A percentile compares a stretch with the other conserved stretches of the same genome.
phyloP scores from a whole-genome alignment of 306 rosid genomes.

The Amphicarpaea edgeworthii region DNA sequence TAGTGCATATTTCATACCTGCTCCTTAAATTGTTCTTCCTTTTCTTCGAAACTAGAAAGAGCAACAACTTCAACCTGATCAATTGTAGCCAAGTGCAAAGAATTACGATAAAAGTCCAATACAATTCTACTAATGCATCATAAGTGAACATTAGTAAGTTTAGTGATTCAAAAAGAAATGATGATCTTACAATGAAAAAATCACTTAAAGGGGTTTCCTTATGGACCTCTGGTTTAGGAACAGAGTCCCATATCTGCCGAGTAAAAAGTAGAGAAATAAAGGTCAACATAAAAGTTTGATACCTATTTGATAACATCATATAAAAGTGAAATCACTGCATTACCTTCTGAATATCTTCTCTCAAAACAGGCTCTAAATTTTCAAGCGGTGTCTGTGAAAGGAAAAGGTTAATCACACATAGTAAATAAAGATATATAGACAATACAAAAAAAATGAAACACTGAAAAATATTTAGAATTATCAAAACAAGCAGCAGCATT shows the following conservation, averaged over 20 bases:
- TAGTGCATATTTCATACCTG: conserved; percentile 60
- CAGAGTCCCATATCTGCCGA: conserved; percentile 88
- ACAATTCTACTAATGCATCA: not conserved
- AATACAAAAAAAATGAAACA: not conserved
- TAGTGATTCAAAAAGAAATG: conserved; percentile 35
- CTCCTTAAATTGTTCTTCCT: conserved; percentile 88
- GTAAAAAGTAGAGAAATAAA: conserved; percentile 36
- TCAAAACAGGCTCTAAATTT: conserved; percentile 86
- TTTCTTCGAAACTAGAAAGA: conserved; percentile 91
- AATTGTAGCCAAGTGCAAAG: conserved; percentile 45
- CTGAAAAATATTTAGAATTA: not conserved
- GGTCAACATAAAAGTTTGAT: not conserved
- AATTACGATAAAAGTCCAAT: conserved; percentile 31
- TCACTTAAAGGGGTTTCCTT: conserved; percentile 82
- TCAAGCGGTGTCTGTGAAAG: conserved; percentile 80
- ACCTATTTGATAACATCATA: not conserved
- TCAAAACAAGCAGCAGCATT: conserved; percentile 2
- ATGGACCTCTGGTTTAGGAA: conserved; percentile 87
- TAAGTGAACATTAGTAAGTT: conserved; percentile 5
- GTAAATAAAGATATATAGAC: conserved; percentile 27
- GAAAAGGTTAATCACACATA: conserved; percentile 25
- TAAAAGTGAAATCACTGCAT: conserved; percentile 29
- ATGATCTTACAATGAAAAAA: conserved; percentile 76
- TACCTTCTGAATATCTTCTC: conserved; percentile 94
- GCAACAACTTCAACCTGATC: conserved; percentile 90